Evolutionary conservation across 2,329 filamentous ascomycete species (phyloP), one percentile per base, ranked within the genome.

Genomic region (Pezicula rhizophila): DNA sequence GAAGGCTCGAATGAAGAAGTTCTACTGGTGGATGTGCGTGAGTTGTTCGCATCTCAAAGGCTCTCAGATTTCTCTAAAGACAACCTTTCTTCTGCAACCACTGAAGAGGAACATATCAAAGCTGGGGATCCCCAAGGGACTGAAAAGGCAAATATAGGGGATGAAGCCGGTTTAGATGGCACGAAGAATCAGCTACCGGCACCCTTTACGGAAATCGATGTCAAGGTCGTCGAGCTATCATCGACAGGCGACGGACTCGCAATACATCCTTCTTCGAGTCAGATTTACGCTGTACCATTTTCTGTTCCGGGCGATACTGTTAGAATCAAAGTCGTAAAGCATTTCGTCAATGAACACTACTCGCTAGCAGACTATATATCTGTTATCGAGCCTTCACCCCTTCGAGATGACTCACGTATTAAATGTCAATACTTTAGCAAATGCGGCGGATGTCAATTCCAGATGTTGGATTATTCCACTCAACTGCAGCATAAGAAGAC

Each of bases 391-490:
- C 83, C 91, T 0, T 90, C 88, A 0, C 77, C 82, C 1, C 74
- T 85, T 47, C 85, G 93, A 60, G 85, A 96, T 60, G 87, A 93
- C 60, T 75, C 77, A 34, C 80, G 87, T 18, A 77, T 95, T 58
- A 77, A 77, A 49, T 99, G 93, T 72, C 78, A 80, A 59, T 97
- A 99, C 74, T 99, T 99, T 64, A 74, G 81, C 37, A 78, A 76
- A 47, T 99, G 93, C 68, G 88, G 86, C 8, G 93, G 93, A 28
- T 99, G 93, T 65, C 93, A 99, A 69, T 91, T 97, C 67, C 93
- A 99, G 72, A 96, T 97, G 89, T 79, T 99, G 54, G 82, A 89
- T 47, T 97, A 97, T 67, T 70, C 78, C 26, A 86, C 90, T 60
- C 93, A 99, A 67, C 79, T 99, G 25, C 75, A 74, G 40, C 85